Conservation (phyloP, 352 stramenopile genomes). For the Thraustochytrium striatum region DNA sequence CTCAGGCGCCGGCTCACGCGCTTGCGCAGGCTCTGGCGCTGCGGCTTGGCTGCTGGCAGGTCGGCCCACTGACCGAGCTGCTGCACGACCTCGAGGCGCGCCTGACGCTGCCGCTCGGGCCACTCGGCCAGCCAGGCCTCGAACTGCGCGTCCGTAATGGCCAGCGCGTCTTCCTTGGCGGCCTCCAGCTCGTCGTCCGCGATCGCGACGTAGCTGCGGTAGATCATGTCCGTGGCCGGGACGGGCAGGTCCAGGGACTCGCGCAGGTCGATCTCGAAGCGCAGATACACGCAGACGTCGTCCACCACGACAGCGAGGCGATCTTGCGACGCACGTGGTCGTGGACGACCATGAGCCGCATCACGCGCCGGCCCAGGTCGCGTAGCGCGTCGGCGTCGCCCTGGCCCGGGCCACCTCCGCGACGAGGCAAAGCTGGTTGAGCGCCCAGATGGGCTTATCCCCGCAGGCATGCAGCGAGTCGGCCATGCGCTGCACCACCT, state of each 20-base stretch:
- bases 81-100: constrained; percentile 14
- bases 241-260: constrained; percentile 6
- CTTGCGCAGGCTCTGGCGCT: no score
- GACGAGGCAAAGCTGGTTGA: constrained; percentile 31
- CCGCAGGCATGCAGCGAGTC: constrained; percentile 15
- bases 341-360: constrained; percentile 18
- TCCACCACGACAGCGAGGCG: constrained; percentile 16
- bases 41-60: no score
- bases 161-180: not conserved
- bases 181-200: constrained; percentile 20
- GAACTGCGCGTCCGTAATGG: not conserved
- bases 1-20: no score
- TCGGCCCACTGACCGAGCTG: no score
- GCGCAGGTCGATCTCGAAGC: constrained; percentile 20
- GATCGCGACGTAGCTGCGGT: constrained; percentile 11
- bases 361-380: not conserved
- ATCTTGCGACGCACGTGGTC: constrained; percentile 17
- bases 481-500: constrained; percentile 16
- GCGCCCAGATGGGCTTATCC: constrained; percentile 33
- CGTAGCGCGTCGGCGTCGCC: constrained; percentile 19
- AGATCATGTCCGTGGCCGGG: constrained; percentile 1
- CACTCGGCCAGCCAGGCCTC: constrained; percentile 14
- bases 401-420: not conserved
- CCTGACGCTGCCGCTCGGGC: constrained; percentile 35
- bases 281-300: constrained; percentile 30